Conservation (phyloP, 2,329 filamentous ascomycete genomes). For the Laburnicola sp. region DNA sequence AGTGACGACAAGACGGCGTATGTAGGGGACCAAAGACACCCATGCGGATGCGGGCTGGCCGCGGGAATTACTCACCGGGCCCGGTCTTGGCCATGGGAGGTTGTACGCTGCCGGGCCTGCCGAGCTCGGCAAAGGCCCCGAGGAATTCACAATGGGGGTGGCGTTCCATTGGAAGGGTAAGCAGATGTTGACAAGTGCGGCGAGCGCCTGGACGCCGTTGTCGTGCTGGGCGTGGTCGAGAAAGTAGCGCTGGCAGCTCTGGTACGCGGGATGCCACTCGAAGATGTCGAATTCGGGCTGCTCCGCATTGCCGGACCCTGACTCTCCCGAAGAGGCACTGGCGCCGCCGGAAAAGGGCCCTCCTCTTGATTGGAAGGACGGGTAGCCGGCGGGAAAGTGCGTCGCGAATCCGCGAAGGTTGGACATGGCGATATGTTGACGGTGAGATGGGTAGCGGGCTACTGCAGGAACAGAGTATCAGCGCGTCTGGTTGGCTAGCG, state of each 20-base stretch:
- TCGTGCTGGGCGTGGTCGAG: constrained; percentile 87
- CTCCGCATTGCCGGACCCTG: constrained; percentile 24
- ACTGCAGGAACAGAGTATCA: constrained; percentile 36
- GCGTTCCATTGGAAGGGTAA: constrained; percentile 77
- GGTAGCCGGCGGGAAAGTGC: constrained; percentile 39
- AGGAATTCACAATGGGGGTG: constrained; percentile 51
- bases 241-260: constrained; percentile 89
- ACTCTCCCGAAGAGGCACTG: constrained; percentile 28
- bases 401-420: constrained; percentile 36
- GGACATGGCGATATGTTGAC: constrained; percentile 22
- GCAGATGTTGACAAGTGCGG: constrained; percentile 87
- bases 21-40: constrained; percentile 81
- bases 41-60: constrained; percentile 46
- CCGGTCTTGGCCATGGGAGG: constrained; percentile 48
- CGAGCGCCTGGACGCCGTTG: constrained; percentile 79
- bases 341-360: constrained; percentile 32
- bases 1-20: constrained; percentile 85
- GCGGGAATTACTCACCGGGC: constrained; percentile 45
- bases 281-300: constrained; percentile 71
- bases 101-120: constrained; percentile 41
- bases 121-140: constrained; percentile 35
- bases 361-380: constrained; percentile 31
- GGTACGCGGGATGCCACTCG: constrained; percentile 89
- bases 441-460: constrained; percentile 12
- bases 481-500: constrained; percentile 24